Conservation (phyloP, 345 rosid genomes). For the Mangifera indica region DNA sequence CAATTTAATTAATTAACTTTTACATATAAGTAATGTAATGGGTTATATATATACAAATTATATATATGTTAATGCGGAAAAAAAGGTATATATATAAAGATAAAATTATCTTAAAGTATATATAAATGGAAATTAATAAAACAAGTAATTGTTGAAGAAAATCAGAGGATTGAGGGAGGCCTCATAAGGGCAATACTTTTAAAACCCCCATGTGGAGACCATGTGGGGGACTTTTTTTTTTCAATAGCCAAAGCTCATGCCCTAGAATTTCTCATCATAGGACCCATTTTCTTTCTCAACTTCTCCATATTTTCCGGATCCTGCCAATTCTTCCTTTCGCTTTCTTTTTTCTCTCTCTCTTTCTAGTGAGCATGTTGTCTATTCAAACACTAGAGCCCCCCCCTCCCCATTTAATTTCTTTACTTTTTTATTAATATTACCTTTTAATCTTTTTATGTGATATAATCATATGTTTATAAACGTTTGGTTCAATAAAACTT, state of each 20-base stretch:
- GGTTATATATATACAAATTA: no score
- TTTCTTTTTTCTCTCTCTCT: constrained; percentile 14
- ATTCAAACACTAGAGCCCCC: no score
- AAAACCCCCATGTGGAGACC: constrained; percentile 57
- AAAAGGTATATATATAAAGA: not conserved
- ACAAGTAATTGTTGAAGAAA: constrained; percentile 12
- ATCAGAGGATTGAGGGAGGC: constrained; percentile 12
- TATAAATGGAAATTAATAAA: not conserved
- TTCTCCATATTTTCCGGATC: constrained; percentile 67
- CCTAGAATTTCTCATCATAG: constrained; percentile 32
- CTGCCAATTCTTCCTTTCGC: constrained; percentile 33
- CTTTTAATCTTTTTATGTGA: no score
- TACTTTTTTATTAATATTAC: no score
- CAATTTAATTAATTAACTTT: no score
- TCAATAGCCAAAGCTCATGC: constrained; percentile 26
- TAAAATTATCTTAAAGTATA: constrained; percentile 1
- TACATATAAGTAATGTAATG: no score
- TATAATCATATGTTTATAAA: no score
- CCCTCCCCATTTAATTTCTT: no score
- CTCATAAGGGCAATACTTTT: constrained; percentile 13
- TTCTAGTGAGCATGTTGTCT: no score
- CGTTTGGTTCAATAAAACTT: no score
- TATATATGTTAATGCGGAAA: no score
- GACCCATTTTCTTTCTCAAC: constrained; percentile 33
- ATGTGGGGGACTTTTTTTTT: constrained; percentile 36